Evolutionary conservation across 2,329 filamentous ascomycete genomes (phyloP).

Genomic region (Microcyclospora pomicola): DNA sequence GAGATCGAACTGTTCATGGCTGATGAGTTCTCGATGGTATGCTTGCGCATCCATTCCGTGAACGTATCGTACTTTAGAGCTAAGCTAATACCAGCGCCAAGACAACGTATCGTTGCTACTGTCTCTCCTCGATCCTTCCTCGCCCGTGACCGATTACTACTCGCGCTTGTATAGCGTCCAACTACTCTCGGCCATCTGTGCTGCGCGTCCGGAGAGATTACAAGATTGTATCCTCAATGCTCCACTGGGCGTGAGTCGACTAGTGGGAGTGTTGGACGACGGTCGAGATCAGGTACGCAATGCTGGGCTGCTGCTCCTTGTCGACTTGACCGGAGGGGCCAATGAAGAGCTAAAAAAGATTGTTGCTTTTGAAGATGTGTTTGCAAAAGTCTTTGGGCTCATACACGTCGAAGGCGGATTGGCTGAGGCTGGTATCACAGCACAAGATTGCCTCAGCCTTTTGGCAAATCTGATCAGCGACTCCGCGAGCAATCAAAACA

Average conservation of each 20-base stretch:
- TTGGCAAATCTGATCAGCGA: slow-evolving; percentile 76
- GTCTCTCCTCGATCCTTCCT: slow-evolving; percentile 71
- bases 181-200: slow-evolving; percentile 72
- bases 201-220: slow-evolving; percentile 74
- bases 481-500: slow-evolving; percentile 83
- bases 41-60: slow-evolving; percentile 7
- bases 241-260: slow-evolving; percentile 70
- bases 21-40: slow-evolving; percentile 88
- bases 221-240: slow-evolving; percentile 90
- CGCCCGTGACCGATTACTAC: slow-evolving; percentile 53
- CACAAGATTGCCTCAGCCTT: slow-evolving; percentile 86
- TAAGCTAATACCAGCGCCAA: slow-evolving; percentile 53
- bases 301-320: slow-evolving; percentile 72
- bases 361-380: slow-evolving; percentile 89
- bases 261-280: slow-evolving; percentile 77
- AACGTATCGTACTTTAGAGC: neutral
- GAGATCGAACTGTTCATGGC: slow-evolving; percentile 93
- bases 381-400: slow-evolving; percentile 71
- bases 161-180: slow-evolving; percentile 83
- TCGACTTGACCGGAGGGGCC: slow-evolving; percentile 63
- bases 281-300: slow-evolving; percentile 75
- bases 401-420: slow-evolving; percentile 72
- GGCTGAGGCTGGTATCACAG: slow-evolving; percentile 66
- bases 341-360: slow-evolving; percentile 87
- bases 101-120: slow-evolving; percentile 89